Base-by-base conservation (phyloP, 2,329 filamentous ascomycete genomes). In the Aspergillus persii region DNA sequence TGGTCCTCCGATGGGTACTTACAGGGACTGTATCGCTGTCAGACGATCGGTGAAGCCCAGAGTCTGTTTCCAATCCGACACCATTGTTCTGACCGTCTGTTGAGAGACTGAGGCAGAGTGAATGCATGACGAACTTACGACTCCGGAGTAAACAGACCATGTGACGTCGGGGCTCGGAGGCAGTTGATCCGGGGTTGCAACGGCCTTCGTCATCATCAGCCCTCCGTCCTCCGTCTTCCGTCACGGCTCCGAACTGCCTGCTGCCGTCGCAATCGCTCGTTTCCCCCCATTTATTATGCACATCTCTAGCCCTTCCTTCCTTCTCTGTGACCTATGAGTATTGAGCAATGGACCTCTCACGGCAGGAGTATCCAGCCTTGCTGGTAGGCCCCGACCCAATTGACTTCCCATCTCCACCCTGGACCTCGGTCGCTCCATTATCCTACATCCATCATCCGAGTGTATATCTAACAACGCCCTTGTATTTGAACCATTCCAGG, bases 351-450 rank as follows among this genome's bases (percentile, higher is more conserved):
- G 89, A 91, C 71, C 84, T 94, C 72, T 88, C 90, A 75, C 87
- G 92, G 79, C 84, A 90, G 77, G 94, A 97, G 79, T 98, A 98
- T 83, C 92, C 94, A 76, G 89, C 88, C 69, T 89, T 98, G 86
- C 88, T 96, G 88, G 94, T 97, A 83, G 83, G 89, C 30, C 54
- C 15, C 33, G 39, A 48, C 41, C 58, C 44, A 39, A 23, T 54
- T 29, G 23, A 48, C 46, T 36, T 26, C 54, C 47, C 46, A 39
- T 18, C 41, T 36, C 31, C 50, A 31, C 47, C 49, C 44, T 18
- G 18, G 41, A 9, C 31, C 18, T 33, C 27, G 41, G 49, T 12
- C 39, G 15, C 8, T 9, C 18, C 39, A 18, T 31, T 11, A 31
- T 3, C 8, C 44, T 8, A n/a, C 15, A 3, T n/a, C 46, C 9